A percentile compares a stretch with the other conserved stretches of the same genome.
phyloP scores from a whole-genome alignment of 2,329 filamentous ascomycete species.

The Calcarisporium arbuscula region DNA sequence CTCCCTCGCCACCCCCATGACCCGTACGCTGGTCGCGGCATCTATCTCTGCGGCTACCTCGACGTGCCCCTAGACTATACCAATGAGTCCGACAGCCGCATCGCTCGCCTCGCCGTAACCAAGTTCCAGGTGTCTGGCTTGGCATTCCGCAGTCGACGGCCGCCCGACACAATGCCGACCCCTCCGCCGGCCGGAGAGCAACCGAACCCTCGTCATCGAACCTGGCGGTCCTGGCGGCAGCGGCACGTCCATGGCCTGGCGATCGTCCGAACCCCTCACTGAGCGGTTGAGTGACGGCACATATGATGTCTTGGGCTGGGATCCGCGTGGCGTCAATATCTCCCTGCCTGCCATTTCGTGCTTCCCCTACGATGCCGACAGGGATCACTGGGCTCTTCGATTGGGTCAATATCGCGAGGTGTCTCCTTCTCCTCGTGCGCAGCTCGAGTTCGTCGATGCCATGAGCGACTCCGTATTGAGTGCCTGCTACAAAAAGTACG shows the following conservation, averaged over 20 bases:
- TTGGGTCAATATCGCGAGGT: slow-evolving; percentile 32
- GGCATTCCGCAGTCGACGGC: slow-evolving; percentile 17
- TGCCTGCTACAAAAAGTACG: slow-evolving; percentile 35
- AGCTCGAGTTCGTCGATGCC: slow-evolving; percentile 38
- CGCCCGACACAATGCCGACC: slow-evolving; percentile 3
- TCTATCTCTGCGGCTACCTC: slow-evolving; percentile 42
- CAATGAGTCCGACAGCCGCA: slow-evolving; percentile 35
- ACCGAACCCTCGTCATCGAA: slow-evolving; percentile 42
- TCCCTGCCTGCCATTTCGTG: slow-evolving; percentile 39
- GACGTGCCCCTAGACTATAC: slow-evolving; percentile 43
- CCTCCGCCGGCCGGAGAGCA: slow-evolving; percentile 29
- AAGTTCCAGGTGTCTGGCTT: slow-evolving; percentile 44
- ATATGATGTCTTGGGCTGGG: slow-evolving; percentile 46
- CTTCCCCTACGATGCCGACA: slow-evolving; percentile 37
- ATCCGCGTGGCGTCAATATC: slow-evolving; percentile 46
- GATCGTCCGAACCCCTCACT: slow-evolving; percentile 27
- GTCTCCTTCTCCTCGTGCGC: slow-evolving; percentile 23
- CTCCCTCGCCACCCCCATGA: slow-evolving; percentile 13
- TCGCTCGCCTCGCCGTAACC: slow-evolving; percentile 40
- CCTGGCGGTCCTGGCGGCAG: slow-evolving; percentile 46
- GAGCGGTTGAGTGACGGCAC: slow-evolving; percentile 34
- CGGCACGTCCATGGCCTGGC: slow-evolving; percentile 36
- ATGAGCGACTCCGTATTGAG: slow-evolving; percentile 38
- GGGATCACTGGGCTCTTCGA: slow-evolving; percentile 40
- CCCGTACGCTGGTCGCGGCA: slow-evolving; percentile 31